These are phyloP conservation scores for Phytophthora pseudosyringae DNA, from an alignment of 352 stramenopile species.

Conservation along the genomic window DNA sequence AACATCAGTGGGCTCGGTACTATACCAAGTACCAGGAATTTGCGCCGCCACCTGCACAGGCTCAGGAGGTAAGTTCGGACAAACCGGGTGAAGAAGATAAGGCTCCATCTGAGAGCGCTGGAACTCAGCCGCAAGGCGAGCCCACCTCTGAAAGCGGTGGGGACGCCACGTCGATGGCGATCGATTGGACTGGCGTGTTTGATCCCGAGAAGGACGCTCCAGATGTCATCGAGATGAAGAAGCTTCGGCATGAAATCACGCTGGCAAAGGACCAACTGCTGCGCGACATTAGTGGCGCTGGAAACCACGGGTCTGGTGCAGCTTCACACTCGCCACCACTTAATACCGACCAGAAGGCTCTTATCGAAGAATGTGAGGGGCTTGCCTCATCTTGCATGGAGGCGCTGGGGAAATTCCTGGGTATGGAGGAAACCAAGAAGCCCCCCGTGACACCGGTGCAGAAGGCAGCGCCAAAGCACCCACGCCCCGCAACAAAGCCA, in stretches of 20 bases:
- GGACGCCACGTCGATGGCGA: constrained; percentile 17
- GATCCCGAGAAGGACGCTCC: constrained; percentile 49
- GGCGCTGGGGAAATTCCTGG: constrained; percentile 69
- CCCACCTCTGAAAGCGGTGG: constrained; percentile 4
- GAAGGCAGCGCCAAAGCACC: constrained; percentile 17
- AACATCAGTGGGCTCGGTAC: constrained; percentile 66
- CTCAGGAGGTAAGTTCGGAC: background rate
- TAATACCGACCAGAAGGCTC: constrained; percentile 43
- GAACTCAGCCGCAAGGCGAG: constrained; percentile 23
- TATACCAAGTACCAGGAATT: constrained; percentile 56
- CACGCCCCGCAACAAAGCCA: constrained; percentile 18
- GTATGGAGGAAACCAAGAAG: constrained; percentile 29
- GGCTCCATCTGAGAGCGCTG: background rate
- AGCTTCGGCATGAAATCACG: constrained; percentile 70
- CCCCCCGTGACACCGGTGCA: background rate
- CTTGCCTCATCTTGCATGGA: constrained; percentile 66
- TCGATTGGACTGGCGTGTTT: constrained; percentile 45
- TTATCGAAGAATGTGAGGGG: constrained; percentile 71
- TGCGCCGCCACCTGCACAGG: constrained; percentile 3
- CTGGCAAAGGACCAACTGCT: constrained; percentile 54
- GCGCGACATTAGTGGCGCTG: constrained; percentile 34
- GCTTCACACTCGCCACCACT: constrained; percentile 11
- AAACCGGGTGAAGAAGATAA: constrained; percentile 12
- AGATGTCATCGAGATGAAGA: constrained; percentile 76
- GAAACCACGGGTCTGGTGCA: constrained; percentile 5